Evolutionary conservation across 345 rosid genomes (phyloP).

Genomic region (Carallia pectinifolia): DNA sequence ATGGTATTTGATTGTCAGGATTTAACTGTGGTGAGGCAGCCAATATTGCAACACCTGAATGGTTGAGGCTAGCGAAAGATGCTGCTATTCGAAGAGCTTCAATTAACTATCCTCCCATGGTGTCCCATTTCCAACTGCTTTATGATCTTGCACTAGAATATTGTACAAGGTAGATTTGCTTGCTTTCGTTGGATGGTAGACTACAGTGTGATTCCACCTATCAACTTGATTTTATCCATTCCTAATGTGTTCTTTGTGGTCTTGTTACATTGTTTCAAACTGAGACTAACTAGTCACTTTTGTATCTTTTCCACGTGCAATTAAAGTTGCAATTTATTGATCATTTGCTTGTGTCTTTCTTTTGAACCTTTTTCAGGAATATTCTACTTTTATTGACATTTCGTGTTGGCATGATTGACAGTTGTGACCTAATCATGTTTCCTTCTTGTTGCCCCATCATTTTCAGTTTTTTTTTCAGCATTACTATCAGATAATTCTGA

Average conservation of each 20-base stretch:
- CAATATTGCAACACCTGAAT: conserved; percentile 87
- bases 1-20: conserved; percentile 41
- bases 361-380: no score
- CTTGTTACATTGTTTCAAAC: conserved; percentile 2
- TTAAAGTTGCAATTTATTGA: neutral
- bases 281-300: neutral
- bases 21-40: conserved; percentile 90
- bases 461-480: no score
- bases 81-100: conserved; percentile 98
- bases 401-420: neutral
- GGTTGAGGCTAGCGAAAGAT: conserved; percentile 80
- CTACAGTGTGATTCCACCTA: conserved; percentile 8
- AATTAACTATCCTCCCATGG: conserved; percentile 95
- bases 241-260: conserved; percentile 4
- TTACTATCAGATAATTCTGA: neutral
- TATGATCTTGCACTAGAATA: conserved; percentile 84
- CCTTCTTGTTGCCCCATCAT: neutral
- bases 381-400: neutral
- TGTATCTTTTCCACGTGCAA: neutral
- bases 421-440: conserved; percentile 1
- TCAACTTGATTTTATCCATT: conserved; percentile 7
- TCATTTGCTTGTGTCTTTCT: neutral
- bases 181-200: conserved; percentile 10
- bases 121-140: conserved; percentile 97
- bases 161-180: conserved; percentile 61